Evolutionary conservation across 129 eudicot genomes (phyloP).

Genomic region (Heracleum sosnowskyi): DNA sequence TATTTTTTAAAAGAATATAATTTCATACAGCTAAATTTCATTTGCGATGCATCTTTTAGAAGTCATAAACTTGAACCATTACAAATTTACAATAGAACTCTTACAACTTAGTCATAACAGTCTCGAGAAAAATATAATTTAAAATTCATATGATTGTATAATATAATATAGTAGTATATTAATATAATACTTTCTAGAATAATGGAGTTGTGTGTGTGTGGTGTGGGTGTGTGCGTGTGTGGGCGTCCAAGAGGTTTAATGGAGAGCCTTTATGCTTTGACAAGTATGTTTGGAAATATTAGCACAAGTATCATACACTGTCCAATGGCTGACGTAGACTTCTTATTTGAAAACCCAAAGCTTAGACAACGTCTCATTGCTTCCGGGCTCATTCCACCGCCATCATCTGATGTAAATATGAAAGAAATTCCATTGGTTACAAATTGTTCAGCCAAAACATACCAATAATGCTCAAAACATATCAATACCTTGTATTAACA

Average conservation of each 20-base stretch:
- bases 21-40: neutral
- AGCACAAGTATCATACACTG: slow-evolving; percentile 37
- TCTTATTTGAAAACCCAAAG: slow-evolving; percentile 66
- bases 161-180: neutral
- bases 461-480: neutral
- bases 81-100: neutral
- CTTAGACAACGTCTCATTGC: slow-evolving; percentile 60
- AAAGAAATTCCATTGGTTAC: neutral
- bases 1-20: neutral
- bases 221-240: neutral
- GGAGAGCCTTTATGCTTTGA: neutral
- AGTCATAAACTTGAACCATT: neutral
- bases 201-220: neutral
- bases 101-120: neutral
- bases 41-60: neutral
- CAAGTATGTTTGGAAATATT: neutral
- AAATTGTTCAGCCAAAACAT: neutral
- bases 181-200: neutral
- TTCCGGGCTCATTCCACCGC: slow-evolving; percentile 70
- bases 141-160: neutral
- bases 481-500: slow-evolving; percentile 49
- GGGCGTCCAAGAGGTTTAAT: neutral
- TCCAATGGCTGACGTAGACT: slow-evolving; percentile 53
- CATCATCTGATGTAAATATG: slow-evolving; percentile 35
- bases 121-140: neutral